phyloP scores from a whole-genome alignment of 768 basidiomycete genomes.

The Rhizopogon salebrosus region DNA sequence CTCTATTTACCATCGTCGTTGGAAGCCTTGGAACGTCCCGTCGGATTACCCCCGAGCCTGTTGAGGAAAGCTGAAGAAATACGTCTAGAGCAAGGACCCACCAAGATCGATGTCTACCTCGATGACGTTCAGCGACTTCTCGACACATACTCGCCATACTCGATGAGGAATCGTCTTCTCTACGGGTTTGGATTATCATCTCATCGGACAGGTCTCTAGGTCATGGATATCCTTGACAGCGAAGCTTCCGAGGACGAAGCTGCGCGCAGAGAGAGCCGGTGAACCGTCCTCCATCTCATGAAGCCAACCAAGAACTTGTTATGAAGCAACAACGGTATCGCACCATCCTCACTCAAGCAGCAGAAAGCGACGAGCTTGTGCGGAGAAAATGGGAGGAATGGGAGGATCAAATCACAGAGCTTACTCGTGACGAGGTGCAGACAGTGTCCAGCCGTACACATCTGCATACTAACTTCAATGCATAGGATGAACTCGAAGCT shows the following conservation, averaged over 20 bases:
- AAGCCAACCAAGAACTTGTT: slow-evolving; percentile 72
- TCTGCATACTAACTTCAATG: slow-evolving; percentile 2
- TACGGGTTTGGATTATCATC: not conserved
- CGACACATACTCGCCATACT: slow-evolving; percentile 55
- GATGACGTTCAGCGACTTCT: slow-evolving; percentile 69
- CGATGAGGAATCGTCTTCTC: slow-evolving; percentile 58
- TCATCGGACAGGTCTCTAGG: slow-evolving; percentile 37
- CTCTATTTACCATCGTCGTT: slow-evolving; percentile 81
- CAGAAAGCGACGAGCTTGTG: slow-evolving; percentile 71
- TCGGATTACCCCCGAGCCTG: slow-evolving; percentile 85
- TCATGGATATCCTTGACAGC: slow-evolving; percentile 84
- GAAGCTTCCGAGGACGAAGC: slow-evolving; percentile 85
- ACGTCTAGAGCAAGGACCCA: slow-evolving; percentile 68
- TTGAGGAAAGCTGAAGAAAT: slow-evolving; percentile 84
- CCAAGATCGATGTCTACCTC: slow-evolving; percentile 64
- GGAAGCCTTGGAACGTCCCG: slow-evolving; percentile 81
- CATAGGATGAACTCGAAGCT: slow-evolving; percentile 59
- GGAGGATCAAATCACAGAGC: slow-evolving; percentile 63
- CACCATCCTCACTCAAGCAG: slow-evolving; percentile 65
- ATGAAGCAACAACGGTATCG: slow-evolving; percentile 70
- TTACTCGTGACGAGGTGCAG: slow-evolving; percentile 62
- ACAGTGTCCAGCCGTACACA: too few relatives aligned
- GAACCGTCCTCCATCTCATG: slow-evolving; percentile 63
- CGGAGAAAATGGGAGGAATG: slow-evolving; percentile 86
- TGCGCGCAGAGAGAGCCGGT: slow-evolving; percentile 45